Evolutionary conservation across 192 early-diverging fungal genomes (phyloP), one percentile per base, ranked within the genome.

Genomic region (Coemansia erecta): DNA sequence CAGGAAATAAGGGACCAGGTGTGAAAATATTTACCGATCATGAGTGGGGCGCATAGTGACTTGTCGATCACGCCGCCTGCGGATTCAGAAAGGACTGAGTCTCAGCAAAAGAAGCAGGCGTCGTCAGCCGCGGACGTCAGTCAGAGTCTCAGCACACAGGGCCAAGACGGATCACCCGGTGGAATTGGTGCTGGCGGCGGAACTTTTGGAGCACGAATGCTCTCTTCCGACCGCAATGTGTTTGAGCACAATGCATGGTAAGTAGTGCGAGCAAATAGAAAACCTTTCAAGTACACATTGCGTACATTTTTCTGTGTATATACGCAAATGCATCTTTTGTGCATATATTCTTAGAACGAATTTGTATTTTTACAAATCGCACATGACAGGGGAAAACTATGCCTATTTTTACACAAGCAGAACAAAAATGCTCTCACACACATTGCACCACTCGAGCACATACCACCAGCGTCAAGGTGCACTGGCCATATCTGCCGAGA

Each of bases 171-270:
- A 52, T 24, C 54, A 56, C 21, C 21, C 10, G 21, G 14, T 19
- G 28, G 22, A 19, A 10, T 19, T 55, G 23, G 33, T 28, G 51
- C n/a, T 19, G 26, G 51, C 2, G 54, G 35, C 37, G 58, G 49
- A 14, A 44, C 60, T 39, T 95, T 95, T 85, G 92, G 95, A 19
- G 85, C 85, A 26, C 83, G 95, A 12, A 65, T 86, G 43, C 78
- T 98, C 53, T 80, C 73, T 21, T 81, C 89, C 61, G 85, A 89
- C 39, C 82, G 86, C 37, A 72, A 86, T 43, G 93, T 97, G 4
- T 97, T 90, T 64, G 83, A 85, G 37, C 87, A 92, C 65, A 98
- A 97, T 70, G 97, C 97, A 21, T 98, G 97, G 93, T 91, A 86
- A 35, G 62, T 64, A 41, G 52, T 53, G 21, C 8, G 35, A 37